Evolutionary conservation across 2,329 filamentous ascomycete species (phyloP).

Genomic region (Penicillium sp.): DNA sequence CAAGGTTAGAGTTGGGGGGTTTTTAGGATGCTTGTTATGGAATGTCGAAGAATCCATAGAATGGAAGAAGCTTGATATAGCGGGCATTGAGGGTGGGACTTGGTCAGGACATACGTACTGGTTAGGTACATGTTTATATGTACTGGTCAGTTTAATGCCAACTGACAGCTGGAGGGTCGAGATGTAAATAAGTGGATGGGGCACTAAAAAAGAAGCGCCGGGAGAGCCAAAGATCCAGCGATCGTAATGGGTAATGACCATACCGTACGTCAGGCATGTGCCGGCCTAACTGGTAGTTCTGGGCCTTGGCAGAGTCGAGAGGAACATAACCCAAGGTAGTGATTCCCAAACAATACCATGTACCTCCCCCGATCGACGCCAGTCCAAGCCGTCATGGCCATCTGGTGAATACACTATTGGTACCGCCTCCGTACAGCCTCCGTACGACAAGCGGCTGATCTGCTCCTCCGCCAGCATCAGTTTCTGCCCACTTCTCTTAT

Average conservation of each 20-base stretch:
- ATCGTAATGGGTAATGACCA: constrained; percentile 22
- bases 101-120: not conserved
- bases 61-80: not conserved
- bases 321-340: not conserved
- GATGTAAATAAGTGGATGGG: constrained; percentile 15
- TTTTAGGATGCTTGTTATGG: not conserved
- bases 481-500: constrained; percentile 28
- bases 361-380: constrained; percentile 22
- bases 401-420: constrained; percentile 17
- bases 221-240: constrained; percentile 19
- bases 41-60: not conserved
- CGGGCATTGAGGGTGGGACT: not conserved
- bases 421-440: constrained; percentile 5
- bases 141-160: not conserved
- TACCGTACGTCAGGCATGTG: constrained; percentile 17
- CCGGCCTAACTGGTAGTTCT: constrained; percentile 9
- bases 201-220: constrained; percentile 35
- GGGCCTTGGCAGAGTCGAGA: constrained; percentile 15
- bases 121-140: not conserved
- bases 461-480: constrained; percentile 24
- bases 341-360: not conserved
- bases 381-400: constrained; percentile 20
- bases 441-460: constrained; percentile 28
- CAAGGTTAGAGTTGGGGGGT: not conserved
- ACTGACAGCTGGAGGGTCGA: not conserved